phyloP scores from a whole-genome alignment of 176 grass and related monocot genomes.

The Eragrostis nindensis region DNA sequence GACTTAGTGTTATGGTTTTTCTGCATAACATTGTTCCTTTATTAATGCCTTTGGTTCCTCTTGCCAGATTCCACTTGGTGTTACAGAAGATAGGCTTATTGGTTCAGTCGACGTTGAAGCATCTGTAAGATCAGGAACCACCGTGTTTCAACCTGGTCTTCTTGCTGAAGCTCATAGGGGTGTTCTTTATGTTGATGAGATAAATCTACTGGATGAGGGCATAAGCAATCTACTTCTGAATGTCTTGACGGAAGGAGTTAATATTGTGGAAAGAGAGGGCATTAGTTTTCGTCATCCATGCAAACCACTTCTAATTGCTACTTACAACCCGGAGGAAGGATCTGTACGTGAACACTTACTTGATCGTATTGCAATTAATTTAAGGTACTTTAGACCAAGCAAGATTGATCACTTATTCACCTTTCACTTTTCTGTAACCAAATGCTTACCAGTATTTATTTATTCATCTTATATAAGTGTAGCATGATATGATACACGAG shows the following conservation, averaged over 20 bases:
- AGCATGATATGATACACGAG: not conserved
- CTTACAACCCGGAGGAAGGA: conserved; percentile 99
- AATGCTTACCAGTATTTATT: conserved; percentile 4
- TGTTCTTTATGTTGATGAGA: conserved; percentile 96
- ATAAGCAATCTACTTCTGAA: conserved; percentile 98
- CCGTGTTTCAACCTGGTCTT: conserved; percentile 92
- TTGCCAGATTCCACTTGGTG: conserved; percentile 91
- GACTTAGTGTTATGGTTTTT: conserved; percentile 8
- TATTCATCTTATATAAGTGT: conserved; percentile 8
- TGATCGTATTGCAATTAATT: conserved; percentile 98
- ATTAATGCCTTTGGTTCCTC: conserved; percentile 27
- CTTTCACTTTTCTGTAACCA: conserved; percentile 22
- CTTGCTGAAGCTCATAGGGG: conserved; percentile 98
- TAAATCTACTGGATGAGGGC: conserved; percentile 97
- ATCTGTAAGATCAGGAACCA: conserved; percentile 91
- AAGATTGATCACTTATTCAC: conserved; percentile 21
- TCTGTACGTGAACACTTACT: conserved; percentile 96
- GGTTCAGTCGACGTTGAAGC: conserved; percentile 97
- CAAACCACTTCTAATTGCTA: conserved; percentile 96
- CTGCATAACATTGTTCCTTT: conserved; percentile 9
- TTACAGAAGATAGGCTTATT: conserved; percentile 95
- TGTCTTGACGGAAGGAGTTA: conserved; percentile 95
- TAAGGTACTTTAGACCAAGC: conserved; percentile 72
- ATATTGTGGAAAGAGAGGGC: conserved; percentile 93
- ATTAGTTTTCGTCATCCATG: conserved; percentile 98